These are phyloP conservation scores for Chaetomium sp. DNA, from an alignment of 2,329 filamentous ascomycete genomes.

Conservation along the genomic window DNA sequence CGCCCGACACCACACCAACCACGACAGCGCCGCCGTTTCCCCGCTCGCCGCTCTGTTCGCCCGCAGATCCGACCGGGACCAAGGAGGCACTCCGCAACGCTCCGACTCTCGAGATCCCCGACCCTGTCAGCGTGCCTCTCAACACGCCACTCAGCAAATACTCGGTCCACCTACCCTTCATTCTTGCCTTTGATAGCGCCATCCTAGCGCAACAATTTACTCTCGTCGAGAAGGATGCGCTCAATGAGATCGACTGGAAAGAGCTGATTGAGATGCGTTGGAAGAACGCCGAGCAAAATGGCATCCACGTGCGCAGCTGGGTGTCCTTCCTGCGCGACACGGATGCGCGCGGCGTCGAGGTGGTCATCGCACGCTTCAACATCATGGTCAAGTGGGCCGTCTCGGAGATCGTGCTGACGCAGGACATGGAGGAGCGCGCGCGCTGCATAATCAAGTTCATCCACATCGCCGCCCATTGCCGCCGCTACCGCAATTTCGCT, in stretches of 20 bases:
- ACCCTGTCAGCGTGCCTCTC: constrained; percentile 25
- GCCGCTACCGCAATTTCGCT: constrained; percentile 77
- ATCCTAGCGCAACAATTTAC: constrained; percentile 81
- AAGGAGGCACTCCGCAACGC: constrained; percentile 44
- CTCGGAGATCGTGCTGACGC: constrained; percentile 76
- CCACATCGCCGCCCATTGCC: constrained; percentile 76
- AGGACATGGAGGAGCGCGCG: constrained; percentile 70
- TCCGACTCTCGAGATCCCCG: constrained; percentile 37
- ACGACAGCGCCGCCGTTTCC: constrained; percentile 43
- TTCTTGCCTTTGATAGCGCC: constrained; percentile 78
- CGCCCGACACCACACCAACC: constrained; percentile 53
- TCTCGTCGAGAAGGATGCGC: constrained; percentile 80
- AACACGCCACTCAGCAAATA: constrained; percentile 42
- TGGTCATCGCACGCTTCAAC: constrained; percentile 84
- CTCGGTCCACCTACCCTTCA: constrained; percentile 72
- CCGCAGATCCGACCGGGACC: constrained; percentile 40
- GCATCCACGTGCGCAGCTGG: constrained; percentile 68
- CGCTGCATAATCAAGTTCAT: constrained; percentile 79
- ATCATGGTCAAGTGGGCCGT: constrained; percentile 86
- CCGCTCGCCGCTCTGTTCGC: constrained; percentile 37
- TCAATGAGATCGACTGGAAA: constrained; percentile 87
- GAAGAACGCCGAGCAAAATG: constrained; percentile 67
- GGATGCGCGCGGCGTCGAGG: constrained; percentile 74
- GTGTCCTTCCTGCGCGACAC: constrained; percentile 76
- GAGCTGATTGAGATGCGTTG: constrained; percentile 82